Evolutionary conservation across 1,284 basidiomycete species (phyloP), one percentile per base, ranked within the genome.

Genomic region (Kalmanozyma brasiliensis): DNA sequence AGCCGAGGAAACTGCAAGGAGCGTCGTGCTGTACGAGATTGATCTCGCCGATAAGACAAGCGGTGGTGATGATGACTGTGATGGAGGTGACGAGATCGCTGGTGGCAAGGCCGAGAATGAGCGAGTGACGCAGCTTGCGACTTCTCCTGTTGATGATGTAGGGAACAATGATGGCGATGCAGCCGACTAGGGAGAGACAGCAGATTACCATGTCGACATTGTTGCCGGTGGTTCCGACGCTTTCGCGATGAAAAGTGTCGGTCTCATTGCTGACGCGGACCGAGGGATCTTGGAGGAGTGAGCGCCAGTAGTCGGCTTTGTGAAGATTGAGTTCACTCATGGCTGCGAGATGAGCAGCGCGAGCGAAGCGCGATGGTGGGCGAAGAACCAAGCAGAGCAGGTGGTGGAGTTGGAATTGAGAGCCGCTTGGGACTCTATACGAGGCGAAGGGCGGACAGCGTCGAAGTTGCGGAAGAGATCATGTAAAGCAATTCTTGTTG

Each of bases 51-150:
- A 77, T 26, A 23, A 70, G 55, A 32, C 52, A 68, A 16, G 74
- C 53, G 8, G 73, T 65, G 34, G 68, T 63, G 55, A 65, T 42
- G 55, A 76, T 68, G 59, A 76, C 61, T 52, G 65, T 63, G 44
- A 76, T 30, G 16, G 68, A 68, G 26, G 70, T 68, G 26, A 56
- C 65, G 13, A 78, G 52, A 40, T 77, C 76, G 20, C 62, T 64
- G 38, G 76, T 78, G 23, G 76, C 76, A 11, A 78, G 66, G 19
- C 76, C 76, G 19, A 78, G 41, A 38, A 78, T 78, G 20, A 78
- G 67, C 0, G 73, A 60, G 44, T 78, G 76, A 3, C 76, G 53
- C 7, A 78, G 59, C 58, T 78, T 78, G 42, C 76, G 63, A 36
- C 55, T 60, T 8, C 42, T 49, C 14, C 64, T 49, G 41, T 67